Conservation (phyloP, 352 stramenopile genomes). For the Plasmopara halstedii region DNA sequence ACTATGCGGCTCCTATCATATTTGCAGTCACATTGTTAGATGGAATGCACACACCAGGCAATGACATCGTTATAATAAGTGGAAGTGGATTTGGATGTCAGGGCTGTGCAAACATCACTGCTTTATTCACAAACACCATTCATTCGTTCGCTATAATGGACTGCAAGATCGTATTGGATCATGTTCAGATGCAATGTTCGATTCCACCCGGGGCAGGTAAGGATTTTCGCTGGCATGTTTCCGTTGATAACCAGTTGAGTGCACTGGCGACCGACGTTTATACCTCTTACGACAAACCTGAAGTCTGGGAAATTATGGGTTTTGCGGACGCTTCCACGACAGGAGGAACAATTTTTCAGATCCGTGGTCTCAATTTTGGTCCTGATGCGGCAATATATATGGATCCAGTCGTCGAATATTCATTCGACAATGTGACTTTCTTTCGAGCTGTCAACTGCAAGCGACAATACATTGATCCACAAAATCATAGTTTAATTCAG, state of each 20-base stretch:
- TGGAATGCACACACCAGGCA: constrained; percentile 26
- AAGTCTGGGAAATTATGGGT: constrained; percentile 29
- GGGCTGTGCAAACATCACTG: constrained; percentile 20
- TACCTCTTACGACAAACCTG: constrained; percentile 28
- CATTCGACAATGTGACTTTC: constrained; percentile 21
- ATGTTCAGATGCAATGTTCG: constrained; percentile 31
- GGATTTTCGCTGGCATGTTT: constrained; percentile 30
- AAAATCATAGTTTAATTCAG: constrained; percentile 37
- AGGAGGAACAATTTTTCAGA: constrained; percentile 35
- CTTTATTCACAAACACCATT: constrained; percentile 31
- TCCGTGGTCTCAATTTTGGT: constrained; percentile 46
- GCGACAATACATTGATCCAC: constrained; percentile 32
- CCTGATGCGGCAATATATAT: constrained; percentile 35
- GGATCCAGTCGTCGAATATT: constrained; percentile 49
- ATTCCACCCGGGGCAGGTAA: constrained; percentile 29
- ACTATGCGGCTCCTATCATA: constrained; percentile 30
- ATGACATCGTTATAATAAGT: constrained; percentile 27
- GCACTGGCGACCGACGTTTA: background rate
- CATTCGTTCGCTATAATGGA: constrained; percentile 32
- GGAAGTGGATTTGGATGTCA: constrained; percentile 39
- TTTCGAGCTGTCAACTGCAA: constrained; percentile 46
- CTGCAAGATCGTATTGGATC: constrained; percentile 34
- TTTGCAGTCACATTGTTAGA: constrained; percentile 1
- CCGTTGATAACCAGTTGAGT: constrained; percentile 31
- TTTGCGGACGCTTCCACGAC: constrained; percentile 39